Base-by-base conservation (phyloP, 495 filamentous ascomycete species). In the Neurospora sp. region DNA sequence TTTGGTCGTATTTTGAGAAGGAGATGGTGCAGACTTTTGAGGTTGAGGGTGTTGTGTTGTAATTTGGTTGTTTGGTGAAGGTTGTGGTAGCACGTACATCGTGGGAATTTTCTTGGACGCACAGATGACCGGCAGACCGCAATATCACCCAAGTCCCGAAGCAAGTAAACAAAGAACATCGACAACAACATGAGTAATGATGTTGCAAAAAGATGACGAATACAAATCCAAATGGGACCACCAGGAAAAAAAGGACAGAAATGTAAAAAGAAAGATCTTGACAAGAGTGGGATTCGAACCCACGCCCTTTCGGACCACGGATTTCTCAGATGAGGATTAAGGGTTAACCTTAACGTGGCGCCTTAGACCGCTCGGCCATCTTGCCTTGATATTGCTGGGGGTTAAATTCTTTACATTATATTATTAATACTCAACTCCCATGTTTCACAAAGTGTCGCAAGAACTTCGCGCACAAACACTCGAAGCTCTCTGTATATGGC, bases 211-310 rank as follows among this genome's bases (percentile, higher is more conserved):
- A n/a, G 45, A 54, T 28, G 4, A 54, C 4, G 4, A 13, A 4
- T 1, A 24, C 1, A 28, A 45, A 24, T 43, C 5, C 5, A 17
- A 9, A 31, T 9, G 9, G 11, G 34, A 17, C 5, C 2, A n/a
- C 6, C 10, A 24, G 13, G 3, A 15, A 3, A 0, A 5, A 5
- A 31, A 2, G 13, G 15, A 0, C 0, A 17, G 15, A 34, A 66
- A 8, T 0, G 0, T 13, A 34, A 66, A 62, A 66, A 19, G 1
- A 66, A 19, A 66, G 19, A 1, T 34, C 0, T 34, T 77, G 74
- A 77, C 74, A 75, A 80, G 78, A 79, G 78, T 79, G 78, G 78
- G 78, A 79, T 79, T 79, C 78, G 78, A 79, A 78, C 78, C 78
- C 78, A 79, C 78, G 78, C 78, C 78, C 78, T 79, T 79, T 79